Percentiles rank a stretch among this genome's conserved stretches.
Evolutionary conservation across 345 rosid species (phyloP).

Genomic region (Eucalyptus pauciflora): DNA sequence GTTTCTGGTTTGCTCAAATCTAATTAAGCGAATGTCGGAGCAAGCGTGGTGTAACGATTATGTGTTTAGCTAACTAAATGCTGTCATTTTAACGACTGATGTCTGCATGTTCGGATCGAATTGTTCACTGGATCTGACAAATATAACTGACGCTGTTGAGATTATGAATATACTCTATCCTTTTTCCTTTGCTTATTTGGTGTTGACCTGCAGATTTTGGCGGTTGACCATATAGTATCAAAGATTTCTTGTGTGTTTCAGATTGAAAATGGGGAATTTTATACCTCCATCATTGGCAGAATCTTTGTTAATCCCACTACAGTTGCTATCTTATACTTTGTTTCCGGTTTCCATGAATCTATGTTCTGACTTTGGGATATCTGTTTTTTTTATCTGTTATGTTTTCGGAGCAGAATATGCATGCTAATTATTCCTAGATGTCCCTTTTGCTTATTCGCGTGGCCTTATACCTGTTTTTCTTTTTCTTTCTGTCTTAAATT

Average conservation of each 20-base stretch:
- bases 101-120: background rate
- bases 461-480: background rate
- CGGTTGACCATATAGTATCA: background rate
- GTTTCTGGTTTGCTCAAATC: background rate
- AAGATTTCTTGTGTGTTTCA: background rate
- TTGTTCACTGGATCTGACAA: background rate
- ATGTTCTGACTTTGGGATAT: background rate
- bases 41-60: background rate
- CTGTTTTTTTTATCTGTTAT: background rate
- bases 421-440: background rate
- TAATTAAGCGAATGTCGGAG: background rate
- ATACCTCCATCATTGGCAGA: background rate
- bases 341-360: background rate
- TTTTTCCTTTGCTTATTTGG: background rate
- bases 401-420: background rate
- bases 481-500: conserved; percentile 1
- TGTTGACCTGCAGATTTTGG: background rate
- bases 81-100: background rate
- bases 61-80: background rate
- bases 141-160: background rate
- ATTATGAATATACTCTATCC: background rate
- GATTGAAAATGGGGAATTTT: background rate
- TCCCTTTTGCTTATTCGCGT: background rate
- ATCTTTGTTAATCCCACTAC: background rate
- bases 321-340: background rate